A percentile compares a stretch with the other conserved stretches of the same genome.
Conservation (phyloP, 2,329 filamentous ascomycete genomes). For the Remersonia thermophila region DNA sequence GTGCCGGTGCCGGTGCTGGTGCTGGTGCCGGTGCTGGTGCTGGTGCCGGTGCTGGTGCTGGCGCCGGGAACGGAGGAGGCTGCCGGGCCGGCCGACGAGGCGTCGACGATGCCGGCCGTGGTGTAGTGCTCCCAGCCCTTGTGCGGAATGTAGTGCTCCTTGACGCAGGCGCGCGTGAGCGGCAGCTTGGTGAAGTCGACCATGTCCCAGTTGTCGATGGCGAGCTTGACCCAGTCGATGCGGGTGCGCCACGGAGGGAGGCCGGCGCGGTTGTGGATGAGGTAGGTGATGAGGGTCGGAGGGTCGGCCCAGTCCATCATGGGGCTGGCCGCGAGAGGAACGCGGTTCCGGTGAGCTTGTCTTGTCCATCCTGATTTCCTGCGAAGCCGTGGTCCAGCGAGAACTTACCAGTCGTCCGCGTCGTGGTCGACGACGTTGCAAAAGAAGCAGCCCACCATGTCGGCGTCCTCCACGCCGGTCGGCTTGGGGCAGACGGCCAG, state of each 20-base stretch:
- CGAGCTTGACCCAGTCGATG: conserved; percentile 8
- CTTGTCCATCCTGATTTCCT: background rate
- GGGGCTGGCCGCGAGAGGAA: background rate
- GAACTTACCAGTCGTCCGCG: conserved; percentile 7
- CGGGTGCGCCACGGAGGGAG: conserved; percentile 7
- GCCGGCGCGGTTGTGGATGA: conserved; percentile 6
- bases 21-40: no score
- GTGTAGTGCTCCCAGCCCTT: no score
- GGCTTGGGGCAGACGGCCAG: conserved; percentile 6
- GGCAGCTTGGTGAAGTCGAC: conserved; percentile 3
- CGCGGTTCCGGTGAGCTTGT: no score
- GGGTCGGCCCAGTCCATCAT: conserved; percentile 5
- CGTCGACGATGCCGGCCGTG: no score
- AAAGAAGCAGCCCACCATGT: conserved; percentile 8
- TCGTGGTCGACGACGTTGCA: conserved; percentile 7
- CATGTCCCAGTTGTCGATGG: conserved; percentile 5
- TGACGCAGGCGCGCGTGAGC: conserved; percentile 4
- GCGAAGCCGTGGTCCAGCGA: no score
- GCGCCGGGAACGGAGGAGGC: no score
- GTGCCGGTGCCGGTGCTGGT: no score
- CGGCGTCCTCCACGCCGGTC: background rate
- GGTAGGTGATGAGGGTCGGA: conserved; percentile 1
- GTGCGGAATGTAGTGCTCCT: conserved; percentile 1
- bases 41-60: no score
- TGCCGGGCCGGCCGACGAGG: no score